Base-by-base conservation (phyloP, 129 eudicot genomes). In the Dittrichia graveolens region DNA sequence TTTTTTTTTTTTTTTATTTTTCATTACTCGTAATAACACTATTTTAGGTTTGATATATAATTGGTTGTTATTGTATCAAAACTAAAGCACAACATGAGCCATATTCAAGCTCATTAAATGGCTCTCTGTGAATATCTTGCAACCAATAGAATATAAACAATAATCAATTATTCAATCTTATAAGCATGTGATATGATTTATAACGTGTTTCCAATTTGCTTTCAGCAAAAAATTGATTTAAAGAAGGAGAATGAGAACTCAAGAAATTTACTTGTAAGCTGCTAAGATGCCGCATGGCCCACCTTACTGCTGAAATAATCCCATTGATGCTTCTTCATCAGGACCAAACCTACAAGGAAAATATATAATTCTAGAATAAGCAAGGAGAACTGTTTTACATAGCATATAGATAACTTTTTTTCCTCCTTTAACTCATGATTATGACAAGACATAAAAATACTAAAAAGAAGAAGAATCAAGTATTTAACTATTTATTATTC, bases 271-370 rank as follows among this genome's bases (percentile, higher is more conserved):
- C 99, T 76, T 94, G 99, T 79, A 94, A 54, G 99, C 86, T 61
- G 99, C 99, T 84, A 94, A 84, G 52, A 94, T 96, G 37, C 99
- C 99, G 88, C 99, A 94, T 60, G 99, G 99, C 70, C 99, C 99
- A 61, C 99, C 99, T 77, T 94, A 97, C 88, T 90, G 99, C 91
- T 94, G 99, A 72, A 94, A 97, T 61, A 94, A 80, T 40, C 99
- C 97, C 94, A 94, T 94, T 45, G 93, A 94, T 76, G 99, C 90
- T 76, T 94, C 99, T 64, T 82, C 83, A 94, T 88, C 99, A 72
- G 89, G 81, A 80, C 99, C 90, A 86, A 94, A 94, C 89, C 99
- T 94, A 81, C 81, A 83, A 61, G 59, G 19, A 75, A 57, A 50
- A 59, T 40, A 38, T 35, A 13, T 57, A 40, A 46, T 62, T 18